Evolutionary conservation across 495 filamentous ascomycete genomes (phyloP), one percentile per base, ranked within the genome.

Genomic region (Mycothermus thermophilus): DNA sequence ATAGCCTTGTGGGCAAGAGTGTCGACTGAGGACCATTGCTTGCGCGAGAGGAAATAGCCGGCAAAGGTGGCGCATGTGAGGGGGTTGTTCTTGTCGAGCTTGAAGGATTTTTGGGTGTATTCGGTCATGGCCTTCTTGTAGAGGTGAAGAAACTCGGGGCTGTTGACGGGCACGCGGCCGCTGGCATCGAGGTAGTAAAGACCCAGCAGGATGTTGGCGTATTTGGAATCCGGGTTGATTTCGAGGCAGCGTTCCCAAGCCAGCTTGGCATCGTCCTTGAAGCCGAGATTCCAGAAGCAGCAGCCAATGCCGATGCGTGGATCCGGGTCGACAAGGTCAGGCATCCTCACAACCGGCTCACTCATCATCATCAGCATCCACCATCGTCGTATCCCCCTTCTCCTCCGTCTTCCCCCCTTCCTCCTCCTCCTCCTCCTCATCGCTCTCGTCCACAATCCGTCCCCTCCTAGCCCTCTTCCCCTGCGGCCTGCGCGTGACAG

Each of bases 81-180:
- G 0, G 90, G 88, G 29, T 84, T 77, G 54, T 86, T 78, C 60
- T 88, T 92, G 57, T 96, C 86, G n/a, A 87, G 51, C 54, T 95
- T 94, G 63, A 92, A 94, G 2, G 90, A 79, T 37, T 82, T 84
- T 47, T 93, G 85, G 0, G 83, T 94, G 55, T 90, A 93, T 42
- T 87, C 74, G 1, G 74, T 86, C 77, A 96, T 94, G 20, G 88
- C 87, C 48, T 84, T 80, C 57, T 83, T 92, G 62, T 93, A 94
- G 14, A 86, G 58, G 17, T 64, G 65, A 17, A 77, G 73, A 46
- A 95, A 96, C 34, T 75, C 71, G 1, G 83, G 79, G 32, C 66
- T 65, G 30, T 75, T 79, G n/a, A 76, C 80, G 2, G 77, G 66
- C 46, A 83, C 75, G 33, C 79, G 80, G 18, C 80, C 76, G 50